These are phyloP conservation scores for Ceratocystis papillata DNA, from an alignment of 2,329 filamentous ascomycete species.

Conservation along the genomic window DNA sequence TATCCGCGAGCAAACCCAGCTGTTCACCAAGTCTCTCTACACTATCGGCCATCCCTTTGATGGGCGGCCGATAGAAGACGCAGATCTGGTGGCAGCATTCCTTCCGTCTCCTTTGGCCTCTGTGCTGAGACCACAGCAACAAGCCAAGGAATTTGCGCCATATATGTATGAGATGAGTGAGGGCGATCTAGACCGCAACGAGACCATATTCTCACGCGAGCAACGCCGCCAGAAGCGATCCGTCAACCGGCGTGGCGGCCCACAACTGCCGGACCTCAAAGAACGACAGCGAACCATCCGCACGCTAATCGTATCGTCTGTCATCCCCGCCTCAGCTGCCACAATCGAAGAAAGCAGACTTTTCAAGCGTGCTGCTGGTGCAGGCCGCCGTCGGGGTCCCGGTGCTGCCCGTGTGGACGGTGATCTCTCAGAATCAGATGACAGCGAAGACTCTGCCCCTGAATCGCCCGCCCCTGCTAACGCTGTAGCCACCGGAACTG, in stretches of 20 bases:
- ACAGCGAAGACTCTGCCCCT: slow-evolving; percentile 76
- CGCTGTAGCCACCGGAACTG: slow-evolving; percentile 56
- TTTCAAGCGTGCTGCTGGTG: slow-evolving; percentile 63
- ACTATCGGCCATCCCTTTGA: slow-evolving; percentile 92
- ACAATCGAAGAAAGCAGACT: slow-evolving; percentile 75
- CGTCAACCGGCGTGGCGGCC: slow-evolving; percentile 84
- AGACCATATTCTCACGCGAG: slow-evolving; percentile 85
- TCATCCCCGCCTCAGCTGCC: slow-evolving; percentile 74
- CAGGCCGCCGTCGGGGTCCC: slow-evolving; percentile 37
- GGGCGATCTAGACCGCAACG: slow-evolving; percentile 76
- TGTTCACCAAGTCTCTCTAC: slow-evolving; percentile 89
- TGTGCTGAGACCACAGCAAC: slow-evolving; percentile 81
- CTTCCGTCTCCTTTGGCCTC: slow-evolving; percentile 70
- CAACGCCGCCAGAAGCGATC: slow-evolving; percentile 91
- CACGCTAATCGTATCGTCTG: slow-evolving; percentile 82
- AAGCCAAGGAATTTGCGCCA: slow-evolving; percentile 86
- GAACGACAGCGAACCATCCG: slow-evolving; percentile 88
- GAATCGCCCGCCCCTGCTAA: slow-evolving; percentile 69
- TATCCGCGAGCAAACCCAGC: slow-evolving; percentile 88
- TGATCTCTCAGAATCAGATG: slow-evolving; percentile 75
- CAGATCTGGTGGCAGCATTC: slow-evolving; percentile 76
- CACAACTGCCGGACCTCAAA: slow-evolving; percentile 88
- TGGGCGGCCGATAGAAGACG: slow-evolving; percentile 81
- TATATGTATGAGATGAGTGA: slow-evolving; percentile 92
- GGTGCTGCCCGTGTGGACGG: slow-evolving; percentile 46